These are phyloP conservation scores for Logfia minima DNA, from an alignment of 129 eudicot species.

Conservation along the genomic window DNA sequence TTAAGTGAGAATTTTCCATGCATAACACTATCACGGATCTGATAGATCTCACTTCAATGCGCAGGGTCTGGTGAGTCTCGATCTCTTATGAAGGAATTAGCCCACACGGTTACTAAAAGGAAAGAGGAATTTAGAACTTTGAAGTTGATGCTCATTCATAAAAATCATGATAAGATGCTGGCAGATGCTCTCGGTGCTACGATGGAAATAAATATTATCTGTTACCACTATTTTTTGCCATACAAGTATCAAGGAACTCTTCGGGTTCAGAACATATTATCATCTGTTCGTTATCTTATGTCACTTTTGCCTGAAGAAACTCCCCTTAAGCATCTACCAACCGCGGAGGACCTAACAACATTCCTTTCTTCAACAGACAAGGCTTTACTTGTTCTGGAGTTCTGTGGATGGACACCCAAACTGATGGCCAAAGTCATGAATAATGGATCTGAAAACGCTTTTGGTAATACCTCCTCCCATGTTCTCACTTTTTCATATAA, in stretches of 20 bases:
- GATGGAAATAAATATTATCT: constrained; percentile 64
- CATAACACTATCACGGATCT: constrained; percentile 16
- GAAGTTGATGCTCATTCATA: constrained; percentile 69
- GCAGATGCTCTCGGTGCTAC: constrained; percentile 84
- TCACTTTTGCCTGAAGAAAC: constrained; percentile 55
- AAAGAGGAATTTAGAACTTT: constrained; percentile 48
- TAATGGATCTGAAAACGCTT: constrained; percentile 37
- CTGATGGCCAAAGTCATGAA: constrained; percentile 51
- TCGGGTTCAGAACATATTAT: constrained; percentile 64
- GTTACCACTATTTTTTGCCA: constrained; percentile 54
- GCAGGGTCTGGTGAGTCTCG: constrained; percentile 95
- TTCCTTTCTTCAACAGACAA: constrained; percentile 78
- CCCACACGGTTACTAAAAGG: constrained; percentile 46
- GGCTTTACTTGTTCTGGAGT: constrained; percentile 73
- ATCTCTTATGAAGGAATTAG: constrained; percentile 70
- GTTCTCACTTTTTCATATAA: constrained; percentile 7
- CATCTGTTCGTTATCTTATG: constrained; percentile 68
- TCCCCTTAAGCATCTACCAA: constrained; percentile 57
- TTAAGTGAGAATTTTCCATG: background rate
- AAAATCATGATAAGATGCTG: constrained; percentile 54
- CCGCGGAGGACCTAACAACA: constrained; percentile 53
- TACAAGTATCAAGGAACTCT: constrained; percentile 76
- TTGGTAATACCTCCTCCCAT: constrained; percentile 42
- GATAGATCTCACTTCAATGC: constrained; percentile 29
- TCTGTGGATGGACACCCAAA: constrained; percentile 86